A percentile compares a stretch with the other conserved stretches of the same genome.
phyloP scores from a whole-genome alignment of 2,329 filamentous ascomycete species.

The Lizonia empirigonia region DNA sequence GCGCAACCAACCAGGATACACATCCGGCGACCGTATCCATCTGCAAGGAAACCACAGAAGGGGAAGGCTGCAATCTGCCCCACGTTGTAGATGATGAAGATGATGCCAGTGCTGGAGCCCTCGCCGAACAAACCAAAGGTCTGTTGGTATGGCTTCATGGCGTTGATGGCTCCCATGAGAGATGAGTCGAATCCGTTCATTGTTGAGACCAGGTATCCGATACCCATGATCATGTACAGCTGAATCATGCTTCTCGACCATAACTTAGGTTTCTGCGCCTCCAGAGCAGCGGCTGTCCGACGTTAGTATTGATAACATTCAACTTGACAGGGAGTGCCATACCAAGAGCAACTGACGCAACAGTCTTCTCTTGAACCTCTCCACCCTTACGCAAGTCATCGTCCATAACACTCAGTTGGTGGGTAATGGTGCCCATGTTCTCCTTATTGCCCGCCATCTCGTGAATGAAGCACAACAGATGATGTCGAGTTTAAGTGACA shows the following conservation, averaged over 20 bases:
- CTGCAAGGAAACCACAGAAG: slow-evolving; percentile 49
- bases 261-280: slow-evolving; percentile 42
- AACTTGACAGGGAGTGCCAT: slow-evolving; percentile 2
- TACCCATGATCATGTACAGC: slow-evolving; percentile 42
- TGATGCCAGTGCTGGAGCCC: slow-evolving; percentile 57
- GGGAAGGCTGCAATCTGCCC: slow-evolving; percentile 60
- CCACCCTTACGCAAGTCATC: slow-evolving; percentile 29
- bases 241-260: slow-evolving; percentile 39
- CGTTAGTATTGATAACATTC: slow-evolving; percentile 11
- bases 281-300: slow-evolving; percentile 35
- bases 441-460: slow-evolving; percentile 31
- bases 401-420: slow-evolving; percentile 31
- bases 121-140: slow-evolving; percentile 57
- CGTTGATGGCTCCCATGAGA: slow-evolving; percentile 58
- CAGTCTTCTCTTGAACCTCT: slow-evolving; percentile 35
- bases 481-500: background rate
- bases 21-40: slow-evolving; percentile 56
- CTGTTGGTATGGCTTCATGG: slow-evolving; percentile 57
- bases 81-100: slow-evolving; percentile 54
- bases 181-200: slow-evolving; percentile 47
- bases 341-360: slow-evolving; percentile 42
- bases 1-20: slow-evolving; percentile 63
- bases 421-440: slow-evolving; percentile 28
- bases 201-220: slow-evolving; percentile 44
- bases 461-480: background rate